Conservation (phyloP, 306 rosid species). For the Pyrus pyrifolia region DNA sequence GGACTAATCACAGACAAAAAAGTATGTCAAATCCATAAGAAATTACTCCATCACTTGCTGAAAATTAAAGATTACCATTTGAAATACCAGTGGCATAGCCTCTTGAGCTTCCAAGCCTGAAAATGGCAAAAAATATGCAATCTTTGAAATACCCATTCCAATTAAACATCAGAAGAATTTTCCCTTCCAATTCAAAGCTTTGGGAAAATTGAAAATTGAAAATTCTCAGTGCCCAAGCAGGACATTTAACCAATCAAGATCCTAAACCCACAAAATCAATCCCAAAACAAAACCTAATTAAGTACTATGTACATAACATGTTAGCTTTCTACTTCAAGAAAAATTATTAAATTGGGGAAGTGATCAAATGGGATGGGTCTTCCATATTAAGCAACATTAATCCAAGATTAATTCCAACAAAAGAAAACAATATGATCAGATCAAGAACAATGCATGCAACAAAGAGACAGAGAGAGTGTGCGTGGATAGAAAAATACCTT, state of each 20-base stretch:
- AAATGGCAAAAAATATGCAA: constrained; percentile 12
- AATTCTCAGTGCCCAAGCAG: too few species aligned
- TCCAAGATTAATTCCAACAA: background rate
- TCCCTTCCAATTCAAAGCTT: background rate
- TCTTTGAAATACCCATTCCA: background rate
- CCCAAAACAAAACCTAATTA: too few species aligned
- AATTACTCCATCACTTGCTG: background rate
- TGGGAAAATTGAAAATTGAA: background rate
- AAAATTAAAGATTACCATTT: constrained; percentile 48
- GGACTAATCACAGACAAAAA: constrained; percentile 31
- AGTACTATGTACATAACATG: too few species aligned
- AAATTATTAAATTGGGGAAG: too few species aligned
- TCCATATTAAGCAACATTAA: background rate
- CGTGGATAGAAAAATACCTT: constrained; percentile 45
- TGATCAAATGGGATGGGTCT: background rate
- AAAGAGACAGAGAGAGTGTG: background rate
- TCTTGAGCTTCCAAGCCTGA: constrained; percentile 58
- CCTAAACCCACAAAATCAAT: too few species aligned
- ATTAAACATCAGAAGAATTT: background rate
- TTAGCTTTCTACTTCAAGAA: too few species aligned
- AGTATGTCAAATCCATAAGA: background rate
- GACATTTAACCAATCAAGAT: too few species aligned
- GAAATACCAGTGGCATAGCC: constrained; percentile 40
- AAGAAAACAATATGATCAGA: background rate
- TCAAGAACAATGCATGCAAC: background rate